Evolutionary conservation across 768 basidiomycete species (phyloP), one percentile per base, ranked within the genome.

Genomic region (Pholiota molesta): DNA sequence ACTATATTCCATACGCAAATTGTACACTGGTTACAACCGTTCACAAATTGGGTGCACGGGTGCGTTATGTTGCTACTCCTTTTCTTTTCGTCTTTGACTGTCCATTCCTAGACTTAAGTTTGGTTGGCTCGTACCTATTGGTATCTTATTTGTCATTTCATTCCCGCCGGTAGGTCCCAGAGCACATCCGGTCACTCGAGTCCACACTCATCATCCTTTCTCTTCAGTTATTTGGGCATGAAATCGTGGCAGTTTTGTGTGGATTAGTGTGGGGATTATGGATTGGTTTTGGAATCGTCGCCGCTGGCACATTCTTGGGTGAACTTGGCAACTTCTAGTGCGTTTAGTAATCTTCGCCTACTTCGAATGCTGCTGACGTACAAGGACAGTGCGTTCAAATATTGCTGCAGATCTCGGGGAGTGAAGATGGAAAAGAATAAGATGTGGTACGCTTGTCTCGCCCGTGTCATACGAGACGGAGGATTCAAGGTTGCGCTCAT

Each of bases 241-340:
- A 97, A 80, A 91, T 97, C 59, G 81, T 97, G 42, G 92, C 92
- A 23, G 83, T 96, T 37, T 79, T 97, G 7, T 94, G 93, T 68
- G 95, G 95, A 17, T 73, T 97, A 35, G 92, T 97, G 2, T 97
- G 94, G 93, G 94, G 93, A 2, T 78, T 95, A 2, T 89, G 95
- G 82, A 69, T 82, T 23, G 95, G 95, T 2, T 97, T 97, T 67
- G 95, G 76, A 0, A 96, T 97, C 69, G 92, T 93, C 17, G 84
- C 85, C 2, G 91, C 87, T 7, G 92, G 93, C 0, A 95, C 94
- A 0, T 87, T 94, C 66, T 49, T 95, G 0, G 95, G 93, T 40
- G 94, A 96, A 79, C 76, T 94, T 16, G 94, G 91, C 53, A 94
- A 94, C 73, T 95, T 91, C 65, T 91, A 92, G 91, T 93, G 68